Conservation (phyloP, 2,329 filamentous ascomycete species). For the Fusarium agapanthi region DNA sequence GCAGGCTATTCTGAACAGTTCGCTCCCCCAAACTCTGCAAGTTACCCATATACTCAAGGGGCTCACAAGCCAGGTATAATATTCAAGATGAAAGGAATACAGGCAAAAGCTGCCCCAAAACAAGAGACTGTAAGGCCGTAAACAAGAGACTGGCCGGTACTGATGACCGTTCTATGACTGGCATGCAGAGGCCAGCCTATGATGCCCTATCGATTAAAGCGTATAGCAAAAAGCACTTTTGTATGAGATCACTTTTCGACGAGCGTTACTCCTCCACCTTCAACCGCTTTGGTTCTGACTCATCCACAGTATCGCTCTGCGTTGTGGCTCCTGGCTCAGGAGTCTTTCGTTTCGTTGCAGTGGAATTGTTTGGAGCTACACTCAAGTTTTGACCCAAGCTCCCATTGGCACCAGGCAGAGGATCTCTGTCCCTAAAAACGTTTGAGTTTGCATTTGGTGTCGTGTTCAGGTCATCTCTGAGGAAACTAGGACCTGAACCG, state of each 20-base stretch:
- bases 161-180: conserved; percentile 12
- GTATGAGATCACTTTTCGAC: neutral
- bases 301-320: conserved; percentile 53
- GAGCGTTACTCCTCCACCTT: conserved; percentile 55
- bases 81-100: conserved; percentile 16
- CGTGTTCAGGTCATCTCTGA: conserved; percentile 58
- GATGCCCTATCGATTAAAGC: conserved; percentile 16
- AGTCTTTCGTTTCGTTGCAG: conserved; percentile 63
- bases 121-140: conserved; percentile 6
- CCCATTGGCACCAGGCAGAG: conserved; percentile 10
- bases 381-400: conserved; percentile 29
- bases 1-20: neutral
- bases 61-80: conserved; percentile 24
- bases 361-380: conserved; percentile 30
- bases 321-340: conserved; percentile 58
- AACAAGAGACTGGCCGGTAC: neutral
- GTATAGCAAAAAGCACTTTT: conserved; percentile 20
- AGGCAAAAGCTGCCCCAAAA: conserved; percentile 17
- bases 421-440: conserved; percentile 10
- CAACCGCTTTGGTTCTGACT: conserved; percentile 61
- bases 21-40: neutral
- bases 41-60: conserved; percentile 1
- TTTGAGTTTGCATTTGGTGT: conserved; percentile 24
- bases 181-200: conserved; percentile 32
- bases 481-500: conserved; percentile 68